phyloP scores from a whole-genome alignment of 176 grass and related monocot species.

The Avena atlantica region DNA sequence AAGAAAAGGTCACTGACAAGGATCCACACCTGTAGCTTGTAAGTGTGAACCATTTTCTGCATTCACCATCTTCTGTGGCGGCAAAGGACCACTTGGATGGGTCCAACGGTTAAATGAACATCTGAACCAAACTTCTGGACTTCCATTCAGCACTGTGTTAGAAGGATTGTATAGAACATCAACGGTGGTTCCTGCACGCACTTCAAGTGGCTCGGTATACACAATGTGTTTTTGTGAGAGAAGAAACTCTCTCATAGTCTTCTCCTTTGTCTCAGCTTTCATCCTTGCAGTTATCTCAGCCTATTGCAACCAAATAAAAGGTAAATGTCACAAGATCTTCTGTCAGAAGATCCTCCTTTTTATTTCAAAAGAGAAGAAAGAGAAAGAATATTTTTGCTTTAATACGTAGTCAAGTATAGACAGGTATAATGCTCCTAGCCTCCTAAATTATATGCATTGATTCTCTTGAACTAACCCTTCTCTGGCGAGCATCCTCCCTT shows the following conservation, averaged over 20 bases:
- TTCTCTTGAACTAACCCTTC: constrained; percentile 62
- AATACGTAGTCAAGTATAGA: constrained; percentile 14
- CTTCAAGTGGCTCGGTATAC: constrained; percentile 90
- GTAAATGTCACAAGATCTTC: constrained; percentile 3
- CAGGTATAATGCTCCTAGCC: neutral
- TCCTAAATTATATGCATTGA: neutral
- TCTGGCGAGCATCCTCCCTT: constrained; percentile 58
- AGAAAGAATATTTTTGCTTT: neutral
- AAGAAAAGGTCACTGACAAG: neutral
- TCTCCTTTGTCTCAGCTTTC: constrained; percentile 86
- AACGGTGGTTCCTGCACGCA: constrained; percentile 71
- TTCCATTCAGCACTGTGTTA: constrained; percentile 88
- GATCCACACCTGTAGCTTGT: constrained; percentile 65
- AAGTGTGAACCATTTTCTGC: constrained; percentile 71
- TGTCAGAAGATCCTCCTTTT: neutral
- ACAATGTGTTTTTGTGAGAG: constrained; percentile 96
- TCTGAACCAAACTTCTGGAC: constrained; percentile 86
- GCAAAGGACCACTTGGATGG: constrained; percentile 74
- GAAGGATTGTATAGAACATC: constrained; percentile 90
- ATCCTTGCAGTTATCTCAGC: constrained; percentile 66
- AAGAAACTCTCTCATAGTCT: constrained; percentile 79
- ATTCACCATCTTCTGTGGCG: constrained; percentile 81
- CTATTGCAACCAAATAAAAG: constrained; percentile 53
- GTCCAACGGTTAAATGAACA: constrained; percentile 95
- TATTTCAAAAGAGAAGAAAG: neutral